Percentiles rank a stretch among this genome's conserved stretches.
These are phyloP conservation scores for Aspergillus bertholletiae DNA, from an alignment of 495 filamentous ascomycete genomes.

Conservation along the genomic window DNA sequence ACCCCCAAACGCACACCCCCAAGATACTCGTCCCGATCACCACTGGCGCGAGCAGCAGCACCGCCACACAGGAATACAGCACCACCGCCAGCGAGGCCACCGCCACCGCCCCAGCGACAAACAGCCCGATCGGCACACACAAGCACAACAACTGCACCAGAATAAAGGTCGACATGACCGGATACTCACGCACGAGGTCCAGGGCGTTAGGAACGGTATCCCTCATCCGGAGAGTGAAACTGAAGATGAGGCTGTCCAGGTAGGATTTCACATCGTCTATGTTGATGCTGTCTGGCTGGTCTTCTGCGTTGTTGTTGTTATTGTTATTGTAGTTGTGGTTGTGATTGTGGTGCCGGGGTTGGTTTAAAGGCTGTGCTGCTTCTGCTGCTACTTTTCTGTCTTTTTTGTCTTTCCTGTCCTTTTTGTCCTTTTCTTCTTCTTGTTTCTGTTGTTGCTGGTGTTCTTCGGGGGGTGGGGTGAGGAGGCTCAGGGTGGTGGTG, in stretches of 20 bases:
- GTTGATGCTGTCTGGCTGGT: no score
- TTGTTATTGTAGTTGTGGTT: not conserved
- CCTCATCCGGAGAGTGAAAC: no score
- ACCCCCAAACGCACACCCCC: constrained; percentile 59
- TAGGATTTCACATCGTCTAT: no score
- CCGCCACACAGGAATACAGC: constrained; percentile 60
- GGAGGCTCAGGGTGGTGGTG: not conserved
- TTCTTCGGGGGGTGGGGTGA: not conserved
- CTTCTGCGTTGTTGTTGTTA: no score
- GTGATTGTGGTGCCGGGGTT: no score
- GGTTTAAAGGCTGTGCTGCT: no score
- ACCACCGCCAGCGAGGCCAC: constrained; percentile 42
- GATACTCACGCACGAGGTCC: not conserved
- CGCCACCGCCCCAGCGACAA: constrained; percentile 53
- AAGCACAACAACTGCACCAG: constrained; percentile 52
- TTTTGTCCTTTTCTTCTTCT: no score
- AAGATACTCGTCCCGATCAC: constrained; percentile 55
- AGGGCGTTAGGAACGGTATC: not conserved
- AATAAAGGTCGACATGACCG: constrained; percentile 43
- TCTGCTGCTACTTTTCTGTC: no score
- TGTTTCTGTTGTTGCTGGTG: no score
- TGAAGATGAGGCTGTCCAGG: no score
- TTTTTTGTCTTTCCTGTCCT: no score
- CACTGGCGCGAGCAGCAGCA: constrained; percentile 59
- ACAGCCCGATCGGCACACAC: constrained; percentile 57